Percentiles rank a stretch among this genome's conserved stretches.
phyloP scores from a whole-genome alignment of 1,139 yeast species.

The Saccharomyces hybrid region DNA sequence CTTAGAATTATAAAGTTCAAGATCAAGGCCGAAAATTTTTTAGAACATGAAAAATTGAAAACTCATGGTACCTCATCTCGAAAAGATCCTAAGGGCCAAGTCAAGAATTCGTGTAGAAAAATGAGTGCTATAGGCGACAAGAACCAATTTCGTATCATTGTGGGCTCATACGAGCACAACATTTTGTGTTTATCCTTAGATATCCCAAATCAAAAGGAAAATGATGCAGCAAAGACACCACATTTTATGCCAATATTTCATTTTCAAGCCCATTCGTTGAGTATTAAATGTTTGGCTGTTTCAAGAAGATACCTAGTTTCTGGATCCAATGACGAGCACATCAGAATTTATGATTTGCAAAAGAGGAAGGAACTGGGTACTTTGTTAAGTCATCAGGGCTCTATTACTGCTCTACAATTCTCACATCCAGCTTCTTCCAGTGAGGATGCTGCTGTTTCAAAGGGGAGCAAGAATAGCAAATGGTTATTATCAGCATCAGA shows the following conservation, averaged over 20 bases:
- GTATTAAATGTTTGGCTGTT: slow-evolving; percentile 76
- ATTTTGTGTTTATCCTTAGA: slow-evolving; percentile 74
- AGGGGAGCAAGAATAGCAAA: slow-evolving; percentile 42
- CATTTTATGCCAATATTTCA: slow-evolving; percentile 91
- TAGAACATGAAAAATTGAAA: neutral
- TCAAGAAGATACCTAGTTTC: slow-evolving; percentile 84
- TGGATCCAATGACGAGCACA: slow-evolving; percentile 95
- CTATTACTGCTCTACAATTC: slow-evolving; percentile 69
- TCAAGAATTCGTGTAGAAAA: neutral
- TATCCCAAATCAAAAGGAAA: slow-evolving; percentile 30
- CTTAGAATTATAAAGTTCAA: neutral
- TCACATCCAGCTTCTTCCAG: slow-evolving; percentile 34
- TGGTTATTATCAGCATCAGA: slow-evolving; percentile 91
- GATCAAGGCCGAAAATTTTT: neutral
- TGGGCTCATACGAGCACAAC: slow-evolving; percentile 95
- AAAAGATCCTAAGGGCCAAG: neutral
- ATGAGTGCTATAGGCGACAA: neutral
- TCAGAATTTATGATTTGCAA: slow-evolving; percentile 86
- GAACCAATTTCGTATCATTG: slow-evolving; percentile 64
- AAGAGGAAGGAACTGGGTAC: slow-evolving; percentile 93
- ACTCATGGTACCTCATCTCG: neutral
- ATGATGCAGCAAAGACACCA: slow-evolving; percentile 33
- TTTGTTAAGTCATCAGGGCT: slow-evolving; percentile 81
- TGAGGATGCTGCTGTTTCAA: slow-evolving; percentile 17
- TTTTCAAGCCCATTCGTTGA: slow-evolving; percentile 86